Evolutionary conservation across 495 filamentous ascomycete genomes (phyloP), one percentile per base, ranked within the genome.

Genomic region (Penicillium salamii): DNA sequence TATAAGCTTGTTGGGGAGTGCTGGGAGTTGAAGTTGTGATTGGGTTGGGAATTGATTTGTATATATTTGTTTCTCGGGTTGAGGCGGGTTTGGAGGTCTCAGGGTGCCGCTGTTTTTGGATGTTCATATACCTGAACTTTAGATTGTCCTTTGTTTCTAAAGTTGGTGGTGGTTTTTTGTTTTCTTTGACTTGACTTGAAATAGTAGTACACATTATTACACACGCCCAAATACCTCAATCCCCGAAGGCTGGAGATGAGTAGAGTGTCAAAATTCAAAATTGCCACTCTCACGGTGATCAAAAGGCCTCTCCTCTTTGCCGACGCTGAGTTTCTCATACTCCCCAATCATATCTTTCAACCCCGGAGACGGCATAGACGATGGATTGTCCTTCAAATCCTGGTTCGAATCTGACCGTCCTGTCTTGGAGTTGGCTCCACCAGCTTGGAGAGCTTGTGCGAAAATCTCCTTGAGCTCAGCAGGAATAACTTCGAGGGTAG

Each of bases 321-420:
- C 60, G 5, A 63, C 26, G 28, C 56, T 63, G 37, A 63, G 19
- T 7, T 35, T 50, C 44, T 63, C 60, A 34, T 63, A 63, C 36
- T 42, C 50, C 18, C 46, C 36, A 13, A 63, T 54, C 60, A 63
- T 63, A 14, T 57, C 56, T 12, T 52, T 42, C 6, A 59, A 33
- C 1, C 45, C 53, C 2, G 49, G 42, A 1, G 43, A 18, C 14
- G 42, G 42, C 20, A 32, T 9, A 1, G 29, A 29, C 41, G 4
- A 32, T 18, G 1, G 38, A 20, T 7, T 45, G 20, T 3, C 36
- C 28, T n/a, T 15, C 34, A 23, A 53, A 20, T 28, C 37, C 24
- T 29, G 41, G 38, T 13, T 50, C 17, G 35, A 57, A 49, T 8
- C 3, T 53, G n/a, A n/a, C 42, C 7, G 46, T 19, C 29, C 42